Evolutionary conservation across 345 rosid genomes (phyloP), one percentile per base, ranked within the genome.

Genomic region (Moricandia moricandioides): DNA sequence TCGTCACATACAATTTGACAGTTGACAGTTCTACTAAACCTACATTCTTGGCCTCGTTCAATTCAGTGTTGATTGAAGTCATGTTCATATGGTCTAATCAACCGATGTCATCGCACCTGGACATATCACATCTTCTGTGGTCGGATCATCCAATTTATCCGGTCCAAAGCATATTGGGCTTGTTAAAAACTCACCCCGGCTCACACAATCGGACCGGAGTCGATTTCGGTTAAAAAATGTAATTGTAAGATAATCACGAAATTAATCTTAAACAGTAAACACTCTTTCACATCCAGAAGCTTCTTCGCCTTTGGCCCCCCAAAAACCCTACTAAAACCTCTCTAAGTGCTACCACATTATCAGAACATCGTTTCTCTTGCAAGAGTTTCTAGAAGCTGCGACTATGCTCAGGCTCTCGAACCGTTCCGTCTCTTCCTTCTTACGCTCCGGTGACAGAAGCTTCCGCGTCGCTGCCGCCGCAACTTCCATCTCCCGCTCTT

Each of bases 351-450:
- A 14, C 43, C 47, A 18, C 12, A 34, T 24, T 24, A 17, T 54
- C 55, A 26, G 4, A 30, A 29, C 54, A 31, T 54, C 24, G 17
- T 18, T 30, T 59, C 59, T 67, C 57, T 39, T 51, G 4, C 64
- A 7, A 39, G 70, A 2, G 33, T 24, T 14, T 21, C 29, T 30
- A 29, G 13, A 62, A 49, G 47, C 55, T 1, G 59, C 77, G 65
- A 84, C 40, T 67, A 94, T 94, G 97, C 84, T 90, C 71, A 84
- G 82, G 58, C 84, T 94, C 65, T 82, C 91, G 0, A 82, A 83
- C 79, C 96, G 93, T 67, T 85, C 96, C 4, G 84, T 87, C 57
- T 87, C 93, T 30, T 55, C 89, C 54, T 13, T 86, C 71, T 74
- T 91, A 26, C 83, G 89, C 73, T 37, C 74, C 68, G 79, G 83